Evolutionary conservation across 2,329 filamentous ascomycete genomes (phyloP).

Genomic region (Exophiala oligosperma): DNA sequence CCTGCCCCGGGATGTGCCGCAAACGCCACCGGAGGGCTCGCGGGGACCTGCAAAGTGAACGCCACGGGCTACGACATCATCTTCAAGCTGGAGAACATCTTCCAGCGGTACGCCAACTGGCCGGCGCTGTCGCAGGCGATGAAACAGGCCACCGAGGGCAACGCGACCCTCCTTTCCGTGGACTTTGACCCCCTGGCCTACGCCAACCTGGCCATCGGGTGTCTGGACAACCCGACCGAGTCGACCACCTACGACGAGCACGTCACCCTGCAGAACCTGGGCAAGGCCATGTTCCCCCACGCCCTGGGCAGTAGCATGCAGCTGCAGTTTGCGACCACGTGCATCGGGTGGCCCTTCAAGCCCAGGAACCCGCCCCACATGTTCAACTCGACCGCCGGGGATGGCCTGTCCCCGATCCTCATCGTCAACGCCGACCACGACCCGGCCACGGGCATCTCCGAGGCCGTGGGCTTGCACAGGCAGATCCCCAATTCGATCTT

Average conservation of each 20-base stretch:
- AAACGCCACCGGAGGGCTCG: slow-evolving; percentile 30
- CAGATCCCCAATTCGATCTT: slow-evolving; percentile 38
- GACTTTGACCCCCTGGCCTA: slow-evolving; percentile 30
- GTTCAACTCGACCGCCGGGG: slow-evolving; percentile 20
- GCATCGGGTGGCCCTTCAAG: slow-evolving; percentile 43
- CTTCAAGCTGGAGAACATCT: slow-evolving; percentile 35
- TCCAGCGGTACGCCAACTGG: slow-evolving; percentile 29
- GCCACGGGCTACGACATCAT: slow-evolving; percentile 38
- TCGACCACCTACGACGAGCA: slow-evolving; percentile 27
- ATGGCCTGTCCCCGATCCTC: slow-evolving; percentile 35
- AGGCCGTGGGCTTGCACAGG: slow-evolving; percentile 38
- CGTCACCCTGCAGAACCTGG: slow-evolving; percentile 33
- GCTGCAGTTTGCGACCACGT: slow-evolving; percentile 34
- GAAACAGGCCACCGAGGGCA: slow-evolving; percentile 35
- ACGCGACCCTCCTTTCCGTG: slow-evolving; percentile 39
- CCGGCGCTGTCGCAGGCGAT: slow-evolving; percentile 29
- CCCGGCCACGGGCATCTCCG: slow-evolving; percentile 42
- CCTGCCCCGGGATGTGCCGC: slow-evolving; percentile 38
- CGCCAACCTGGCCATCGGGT: slow-evolving; percentile 38
- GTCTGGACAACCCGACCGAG: slow-evolving; percentile 41
- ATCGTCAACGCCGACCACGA: slow-evolving; percentile 43
- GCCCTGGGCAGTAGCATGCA: slow-evolving; percentile 37
- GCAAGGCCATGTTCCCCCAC: slow-evolving; percentile 36
- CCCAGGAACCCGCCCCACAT: slow-evolving; percentile 37
- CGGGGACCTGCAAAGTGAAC: slow-evolving; percentile 38